Conservation (phyloP, 805 yeast species). For the Schwanniomyces vanrijiae region DNA sequence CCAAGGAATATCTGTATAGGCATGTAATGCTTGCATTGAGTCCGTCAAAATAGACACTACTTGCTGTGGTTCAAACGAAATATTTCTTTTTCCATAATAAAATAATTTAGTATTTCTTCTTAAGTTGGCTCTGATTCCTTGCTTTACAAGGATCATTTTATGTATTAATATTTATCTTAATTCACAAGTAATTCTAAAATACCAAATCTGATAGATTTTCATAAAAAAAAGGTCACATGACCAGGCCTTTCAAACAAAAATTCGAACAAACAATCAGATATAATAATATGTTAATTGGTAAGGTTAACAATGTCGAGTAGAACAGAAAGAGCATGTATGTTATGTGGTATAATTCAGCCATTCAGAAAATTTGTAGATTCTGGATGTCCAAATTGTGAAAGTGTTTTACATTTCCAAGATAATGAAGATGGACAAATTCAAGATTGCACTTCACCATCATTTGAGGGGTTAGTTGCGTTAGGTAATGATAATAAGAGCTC, state of each 20-base stretch:
- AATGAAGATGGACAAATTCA: slow-evolving; percentile 82
- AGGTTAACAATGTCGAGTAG: slow-evolving; percentile 44
- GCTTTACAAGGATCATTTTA: neutral
- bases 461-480: slow-evolving; percentile 91
- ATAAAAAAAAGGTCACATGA: neutral
- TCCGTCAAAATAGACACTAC: slow-evolving; percentile 34
- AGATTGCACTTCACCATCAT: slow-evolving; percentile 94
- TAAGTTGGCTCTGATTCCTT: neutral
- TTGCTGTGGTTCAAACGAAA: slow-evolving; percentile 31
- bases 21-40: slow-evolving; percentile 49
- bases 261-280: neutral
- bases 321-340: slow-evolving; percentile 93
- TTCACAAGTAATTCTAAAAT: neutral
- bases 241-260: neutral
- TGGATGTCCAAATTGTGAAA: slow-evolving; percentile 97
- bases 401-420: slow-evolving; percentile 71
- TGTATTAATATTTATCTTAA: neutral
- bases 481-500: slow-evolving; percentile 76
- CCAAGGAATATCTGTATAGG: slow-evolving; percentile 74
- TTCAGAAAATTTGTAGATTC: slow-evolving; percentile 68
- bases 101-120: neutral
- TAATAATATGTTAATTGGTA: neutral
- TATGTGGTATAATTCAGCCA: slow-evolving; percentile 90
- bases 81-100: slow-evolving; percentile 13
- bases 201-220: neutral